These are phyloP conservation scores for Hyphodiscus sp. DNA, from an alignment of 2,329 filamentous ascomycete species.

Conservation along the genomic window DNA sequence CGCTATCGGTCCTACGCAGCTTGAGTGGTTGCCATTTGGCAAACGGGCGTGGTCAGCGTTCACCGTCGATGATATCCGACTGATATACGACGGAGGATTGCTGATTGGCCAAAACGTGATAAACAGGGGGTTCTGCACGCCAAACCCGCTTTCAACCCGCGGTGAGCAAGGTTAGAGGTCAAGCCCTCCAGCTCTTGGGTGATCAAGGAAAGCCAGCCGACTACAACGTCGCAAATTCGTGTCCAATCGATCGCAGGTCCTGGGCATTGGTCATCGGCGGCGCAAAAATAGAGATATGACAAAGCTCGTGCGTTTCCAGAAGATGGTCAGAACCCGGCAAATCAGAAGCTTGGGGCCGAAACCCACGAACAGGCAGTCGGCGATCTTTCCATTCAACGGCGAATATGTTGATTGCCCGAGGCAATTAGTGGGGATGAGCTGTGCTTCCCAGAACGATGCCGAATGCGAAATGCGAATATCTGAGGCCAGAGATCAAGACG, in stretches of 20 bases:
- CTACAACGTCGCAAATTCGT: not conserved
- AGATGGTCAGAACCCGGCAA: slow-evolving; percentile 9
- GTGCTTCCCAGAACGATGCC: not conserved
- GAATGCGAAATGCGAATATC: not conserved
- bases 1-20: not conserved
- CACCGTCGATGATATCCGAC: slow-evolving; percentile 4
- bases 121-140: not conserved
- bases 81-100: slow-evolving; percentile 8
- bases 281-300: slow-evolving; percentile 26
- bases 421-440: not conserved
- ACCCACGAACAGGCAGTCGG: not conserved
- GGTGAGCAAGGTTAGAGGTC: slow-evolving; percentile 3
- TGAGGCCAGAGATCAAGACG: not conserved
- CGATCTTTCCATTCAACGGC: not conserved
- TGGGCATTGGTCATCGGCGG: slow-evolving; percentile 15
- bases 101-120: slow-evolving; percentile 5
- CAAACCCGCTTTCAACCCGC: slow-evolving; percentile 2
- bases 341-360: not conserved
- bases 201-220: not conserved
- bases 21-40: not conserved
- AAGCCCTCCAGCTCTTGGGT: not conserved
- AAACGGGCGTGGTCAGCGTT: slow-evolving; percentile 4
- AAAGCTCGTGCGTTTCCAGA: slow-evolving; percentile 29
- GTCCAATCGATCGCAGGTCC: slow-evolving; percentile 4
- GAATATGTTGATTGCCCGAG: no score